These are phyloP conservation scores for Pinus albicaulis DNA, from an alignment of 75 land plant genomes.

Conservation along the genomic window DNA sequence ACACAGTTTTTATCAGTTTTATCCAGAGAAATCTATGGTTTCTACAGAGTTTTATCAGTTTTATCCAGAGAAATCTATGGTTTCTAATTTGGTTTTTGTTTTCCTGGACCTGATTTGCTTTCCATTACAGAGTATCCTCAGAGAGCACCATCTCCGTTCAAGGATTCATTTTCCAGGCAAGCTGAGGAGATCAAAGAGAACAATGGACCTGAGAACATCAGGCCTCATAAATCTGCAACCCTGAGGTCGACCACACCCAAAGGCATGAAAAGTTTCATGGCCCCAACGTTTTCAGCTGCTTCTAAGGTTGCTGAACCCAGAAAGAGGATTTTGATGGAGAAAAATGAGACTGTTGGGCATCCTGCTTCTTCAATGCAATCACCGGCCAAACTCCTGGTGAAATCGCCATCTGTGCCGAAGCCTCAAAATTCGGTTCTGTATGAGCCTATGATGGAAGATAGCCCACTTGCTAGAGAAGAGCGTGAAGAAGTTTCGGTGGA, in stretches of 20 bases:
- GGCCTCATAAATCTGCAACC: slow-evolving; percentile 7
- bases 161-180: neutral
- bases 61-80: no score
- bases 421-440: neutral
- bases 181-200: neutral
- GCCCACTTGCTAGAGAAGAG: neutral
- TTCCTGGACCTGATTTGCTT: neutral
- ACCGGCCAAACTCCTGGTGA: slow-evolving; percentile 15
- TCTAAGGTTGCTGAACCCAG: slow-evolving; percentile 45
- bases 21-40: no score
- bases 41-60: no score
- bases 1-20: no score
- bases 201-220: neutral
- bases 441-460: neutral
- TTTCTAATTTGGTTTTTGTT: neutral
- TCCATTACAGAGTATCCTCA: neutral
- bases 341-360: slow-evolving; percentile 30
- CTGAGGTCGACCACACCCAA: slow-evolving; percentile 16
- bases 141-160: slow-evolving; percentile 4
- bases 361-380: no score
- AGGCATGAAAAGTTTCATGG: slow-evolving; percentile 53
- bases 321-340: slow-evolving; percentile 44
- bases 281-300: slow-evolving; percentile 61
- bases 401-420: slow-evolving; percentile 5
- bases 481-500: neutral